phyloP scores from a whole-genome alignment of 192 early-diverging fungal genomes.

The Coemansia sp. region DNA sequence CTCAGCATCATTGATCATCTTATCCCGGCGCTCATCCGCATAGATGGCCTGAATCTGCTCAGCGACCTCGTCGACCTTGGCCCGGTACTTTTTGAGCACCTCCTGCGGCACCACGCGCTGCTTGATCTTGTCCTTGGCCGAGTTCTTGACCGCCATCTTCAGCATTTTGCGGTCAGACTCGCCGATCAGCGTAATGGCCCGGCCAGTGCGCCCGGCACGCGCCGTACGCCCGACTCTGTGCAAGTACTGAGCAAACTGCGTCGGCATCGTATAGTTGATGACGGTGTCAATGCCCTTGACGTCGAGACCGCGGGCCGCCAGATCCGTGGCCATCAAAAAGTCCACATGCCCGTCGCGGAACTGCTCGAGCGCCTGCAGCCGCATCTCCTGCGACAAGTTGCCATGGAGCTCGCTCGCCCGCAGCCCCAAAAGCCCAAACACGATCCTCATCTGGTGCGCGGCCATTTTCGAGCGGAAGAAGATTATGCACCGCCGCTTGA shows the following conservation, averaged over 20 bases:
- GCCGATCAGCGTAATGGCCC: slow-evolving; percentile 86
- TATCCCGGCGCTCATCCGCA: slow-evolving; percentile 77
- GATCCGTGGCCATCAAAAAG: slow-evolving; percentile 92
- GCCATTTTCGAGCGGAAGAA: slow-evolving; percentile 95
- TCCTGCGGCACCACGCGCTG: slow-evolving; percentile 83
- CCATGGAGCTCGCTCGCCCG: slow-evolving; percentile 93
- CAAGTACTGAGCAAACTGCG: slow-evolving; percentile 86
- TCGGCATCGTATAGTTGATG: slow-evolving; percentile 99
- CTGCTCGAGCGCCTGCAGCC: slow-evolving; percentile 83
- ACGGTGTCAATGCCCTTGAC: slow-evolving; percentile 96
- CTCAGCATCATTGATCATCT: slow-evolving; percentile 76
- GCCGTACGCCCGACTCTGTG: slow-evolving; percentile 97
- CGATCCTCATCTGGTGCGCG: slow-evolving; percentile 97
- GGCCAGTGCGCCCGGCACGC: slow-evolving; percentile 81
- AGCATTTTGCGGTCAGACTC: slow-evolving; percentile 93
- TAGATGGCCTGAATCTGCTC: slow-evolving; percentile 67
- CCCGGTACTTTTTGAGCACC: slow-evolving; percentile 74
- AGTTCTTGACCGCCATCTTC: slow-evolving; percentile 88
- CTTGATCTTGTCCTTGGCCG: slow-evolving; percentile 72
- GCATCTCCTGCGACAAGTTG: slow-evolving; percentile 87
- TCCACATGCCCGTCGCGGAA: slow-evolving; percentile 87
- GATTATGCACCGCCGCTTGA: slow-evolving; percentile 76
- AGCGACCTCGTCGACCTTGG: slow-evolving; percentile 64
- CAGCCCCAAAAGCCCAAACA: slow-evolving; percentile 88
- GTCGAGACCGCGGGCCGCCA: slow-evolving; percentile 96